Evolutionary conservation across 176 grass and related monocot genomes (phyloP).

Genomic region (Lolium multiflorum): DNA sequence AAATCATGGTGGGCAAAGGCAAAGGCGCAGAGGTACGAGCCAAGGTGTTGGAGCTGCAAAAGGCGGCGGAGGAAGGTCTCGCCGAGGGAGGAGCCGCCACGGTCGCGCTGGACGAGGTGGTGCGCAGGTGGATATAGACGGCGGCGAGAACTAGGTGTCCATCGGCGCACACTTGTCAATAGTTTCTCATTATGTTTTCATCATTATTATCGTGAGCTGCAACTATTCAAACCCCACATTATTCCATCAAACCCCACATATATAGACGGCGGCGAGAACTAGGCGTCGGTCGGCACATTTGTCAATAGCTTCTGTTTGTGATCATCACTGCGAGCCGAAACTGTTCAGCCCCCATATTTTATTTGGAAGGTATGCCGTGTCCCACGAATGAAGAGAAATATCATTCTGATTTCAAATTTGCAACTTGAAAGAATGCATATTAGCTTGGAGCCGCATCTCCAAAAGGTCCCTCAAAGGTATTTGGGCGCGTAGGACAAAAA

Average conservation of each 20-base stretch:
- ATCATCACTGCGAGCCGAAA: neutral
- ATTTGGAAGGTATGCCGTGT: too few relatives aligned
- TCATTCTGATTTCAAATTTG: too few relatives aligned
- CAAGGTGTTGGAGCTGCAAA: conserved; percentile 52
- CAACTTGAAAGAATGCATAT: too few relatives aligned
- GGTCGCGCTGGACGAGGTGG: conserved; percentile 29
- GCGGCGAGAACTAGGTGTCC: neutral
- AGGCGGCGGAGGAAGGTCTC: conserved; percentile 40
- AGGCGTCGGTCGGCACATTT: neutral
- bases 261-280: too few relatives aligned
- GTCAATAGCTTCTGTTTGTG: neutral
- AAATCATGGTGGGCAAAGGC: conserved; percentile 49
- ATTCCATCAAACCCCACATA: too few relatives aligned
- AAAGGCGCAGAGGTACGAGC: conserved; percentile 19
- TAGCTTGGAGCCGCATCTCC: too few relatives aligned
- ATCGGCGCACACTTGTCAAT: neutral
- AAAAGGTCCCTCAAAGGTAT: too few relatives aligned
- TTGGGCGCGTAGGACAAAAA: too few relatives aligned
- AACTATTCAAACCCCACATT: too few relatives aligned
- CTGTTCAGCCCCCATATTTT: too few relatives aligned
- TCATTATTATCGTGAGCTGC: neutral
- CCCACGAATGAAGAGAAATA: too few relatives aligned
- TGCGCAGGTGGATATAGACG: conserved; percentile 3
- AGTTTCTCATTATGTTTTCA: neutral
- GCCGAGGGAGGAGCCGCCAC: conserved; percentile 24